Conservation (phyloP, 768 basidiomycete genomes). For the Tricholomella constricta region DNA sequence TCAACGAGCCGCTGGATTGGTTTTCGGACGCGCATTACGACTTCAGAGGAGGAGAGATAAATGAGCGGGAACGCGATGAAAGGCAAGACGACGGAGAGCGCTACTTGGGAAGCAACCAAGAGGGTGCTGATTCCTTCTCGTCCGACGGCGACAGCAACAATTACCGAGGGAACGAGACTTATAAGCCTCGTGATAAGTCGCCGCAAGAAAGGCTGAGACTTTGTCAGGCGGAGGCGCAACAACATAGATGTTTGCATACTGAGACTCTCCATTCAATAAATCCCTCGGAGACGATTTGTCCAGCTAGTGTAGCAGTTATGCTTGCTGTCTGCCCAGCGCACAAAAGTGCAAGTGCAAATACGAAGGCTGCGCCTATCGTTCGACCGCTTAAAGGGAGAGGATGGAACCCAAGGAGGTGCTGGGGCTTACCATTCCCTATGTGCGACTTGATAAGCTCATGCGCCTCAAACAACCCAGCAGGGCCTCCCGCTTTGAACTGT, state of each 20-base stretch:
- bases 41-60: conserved; percentile 62
- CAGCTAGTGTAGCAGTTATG: conserved; percentile 76
- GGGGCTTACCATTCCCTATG: conserved; percentile 55
- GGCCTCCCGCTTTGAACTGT: conserved; percentile 31
- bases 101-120: conserved; percentile 77
- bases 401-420: not conserved
- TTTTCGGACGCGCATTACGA: conserved; percentile 62
- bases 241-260: conserved; percentile 22
- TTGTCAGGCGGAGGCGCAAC: not conserved
- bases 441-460: conserved; percentile 55
- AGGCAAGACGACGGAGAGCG: conserved; percentile 71
- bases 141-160: conserved; percentile 70
- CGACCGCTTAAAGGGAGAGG: not conserved
- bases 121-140: conserved; percentile 63
- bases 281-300: conserved; percentile 80
- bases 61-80: conserved; percentile 75
- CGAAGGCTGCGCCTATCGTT: conserved; percentile 54
- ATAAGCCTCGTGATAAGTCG: conserved; percentile 71
- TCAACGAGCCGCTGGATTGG: conserved; percentile 16
- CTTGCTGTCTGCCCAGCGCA: conserved; percentile 78
- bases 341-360: conserved; percentile 78
- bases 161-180: conserved; percentile 68
- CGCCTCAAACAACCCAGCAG: conserved; percentile 75
- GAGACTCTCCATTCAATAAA: conserved; percentile 78
- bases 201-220: conserved; percentile 53